These are phyloP conservation scores for Hemileia vastatrix DNA, from an alignment of 1,284 basidiomycete species.

Conservation along the genomic window DNA sequence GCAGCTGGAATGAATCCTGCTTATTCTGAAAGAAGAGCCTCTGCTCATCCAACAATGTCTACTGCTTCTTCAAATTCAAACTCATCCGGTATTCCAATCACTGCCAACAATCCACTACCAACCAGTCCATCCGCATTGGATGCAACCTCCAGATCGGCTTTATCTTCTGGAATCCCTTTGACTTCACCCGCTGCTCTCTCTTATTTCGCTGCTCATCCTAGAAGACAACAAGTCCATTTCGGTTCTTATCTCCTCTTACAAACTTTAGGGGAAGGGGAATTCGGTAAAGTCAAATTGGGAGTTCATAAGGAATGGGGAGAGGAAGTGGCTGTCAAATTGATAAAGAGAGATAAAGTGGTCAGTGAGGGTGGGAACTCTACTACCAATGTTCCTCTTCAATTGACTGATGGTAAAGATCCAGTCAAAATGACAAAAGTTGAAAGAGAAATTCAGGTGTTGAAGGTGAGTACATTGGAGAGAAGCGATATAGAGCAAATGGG, in stretches of 20 bases:
- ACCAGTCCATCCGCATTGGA: constrained; percentile 27
- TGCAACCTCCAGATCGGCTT: not conserved
- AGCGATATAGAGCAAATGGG: too few species aligned
- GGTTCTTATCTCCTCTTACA: constrained; percentile 86
- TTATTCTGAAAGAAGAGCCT: constrained; percentile 35
- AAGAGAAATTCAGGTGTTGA: constrained; percentile 91
- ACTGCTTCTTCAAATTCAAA: not conserved
- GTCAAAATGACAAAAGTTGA: constrained; percentile 90
- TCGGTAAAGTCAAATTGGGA: constrained; percentile 98
- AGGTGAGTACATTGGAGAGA: constrained; percentile 50
- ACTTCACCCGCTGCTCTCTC: constrained; percentile 41
- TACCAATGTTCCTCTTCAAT: constrained; percentile 44
- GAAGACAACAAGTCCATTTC: constrained; percentile 73
- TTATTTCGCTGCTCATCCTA: constrained; percentile 43
- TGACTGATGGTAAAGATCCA: constrained; percentile 43
- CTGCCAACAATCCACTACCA: constrained; percentile 24
- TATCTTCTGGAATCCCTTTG: constrained; percentile 34
- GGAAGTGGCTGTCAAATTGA: constrained; percentile 98
- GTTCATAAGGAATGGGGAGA: constrained; percentile 87
- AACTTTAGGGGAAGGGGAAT: constrained; percentile 92
- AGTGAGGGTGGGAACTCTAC: constrained; percentile 64
- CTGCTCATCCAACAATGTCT: constrained; percentile 36
- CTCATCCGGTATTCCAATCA: not conserved
- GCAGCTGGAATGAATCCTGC: not conserved
- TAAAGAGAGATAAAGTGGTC: constrained; percentile 53